Evolutionary conservation across 495 filamentous ascomycete genomes (phyloP), one percentile per base, ranked within the genome.

Genomic region (Penicillium cataractarum): DNA sequence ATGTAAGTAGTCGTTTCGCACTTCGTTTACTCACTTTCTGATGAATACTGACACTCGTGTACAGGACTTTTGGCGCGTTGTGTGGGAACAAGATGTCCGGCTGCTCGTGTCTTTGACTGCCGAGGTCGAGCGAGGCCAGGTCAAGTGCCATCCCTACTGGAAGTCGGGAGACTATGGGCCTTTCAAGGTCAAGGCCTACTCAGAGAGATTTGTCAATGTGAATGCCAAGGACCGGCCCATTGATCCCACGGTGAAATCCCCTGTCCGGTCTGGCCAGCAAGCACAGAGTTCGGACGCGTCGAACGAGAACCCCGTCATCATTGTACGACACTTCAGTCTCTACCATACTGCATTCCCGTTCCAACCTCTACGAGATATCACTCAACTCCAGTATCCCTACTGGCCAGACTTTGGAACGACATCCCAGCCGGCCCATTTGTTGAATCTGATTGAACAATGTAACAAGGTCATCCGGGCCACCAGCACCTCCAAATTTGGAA

Each of bases 351-450:
- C 82, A 2, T 84, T 89, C 33, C 95, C 95, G 0, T 99, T 96
- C 69, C 83, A 86, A 48, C 91, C 91, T 2, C 88, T 97, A 46
- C 89, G 95, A 26, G 93, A 98, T 75, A 91, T 99, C 68, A 97
- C 92, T 0, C 95, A 99, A 61, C 82, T 99, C 2, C 96, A 99
- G 62, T 97, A 97, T 69, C 87, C 92, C 9, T 88, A 87, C 15
- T 99, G 95, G 95, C 95, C 96, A 1, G 95, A 99, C 73, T 97
- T 97, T 70, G 95, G 96, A 37, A 89, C 94, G 0, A 95, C 93
- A 0, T 93, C 95, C 6, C 90, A 94, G 61, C 92, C 95, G 3
- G 82, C 84, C 8, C 92, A 99, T 68, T 83, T 99, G 1, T 81
- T 99, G 2, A 89, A 88, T 9, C 76, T 99, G 19, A 90, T 98